Base-by-base conservation (phyloP, 179 eudicot genomes). In the Patellifolia procumbens region DNA sequence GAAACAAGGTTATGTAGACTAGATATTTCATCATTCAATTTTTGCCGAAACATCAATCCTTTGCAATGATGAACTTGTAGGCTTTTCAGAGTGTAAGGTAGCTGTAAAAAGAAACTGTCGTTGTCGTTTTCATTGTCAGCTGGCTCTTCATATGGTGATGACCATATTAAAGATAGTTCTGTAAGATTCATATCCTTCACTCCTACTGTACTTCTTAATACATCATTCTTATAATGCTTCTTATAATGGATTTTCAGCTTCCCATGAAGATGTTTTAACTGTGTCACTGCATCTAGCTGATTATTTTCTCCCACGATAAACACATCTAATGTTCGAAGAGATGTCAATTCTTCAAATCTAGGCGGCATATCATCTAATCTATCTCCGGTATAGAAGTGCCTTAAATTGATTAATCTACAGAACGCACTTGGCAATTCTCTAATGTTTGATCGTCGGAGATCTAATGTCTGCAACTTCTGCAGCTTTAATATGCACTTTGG, bases 301-400 rank as follows among this genome's bases (percentile, higher is more conserved):
- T 53, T 45, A 62, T 55, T 53, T 42, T 65, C 7, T 0, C 81
- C 73, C 35, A 81, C 80, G 9, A 71, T 43, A 53, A 63, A 81
- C 7, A 11, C 31, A 45, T 60, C 66, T 76, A 76, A 29, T 20
- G 52, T 63, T 28, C 48, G 28, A 26, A 81, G 81, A 39, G 72
- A 52, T 1, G 29, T 62, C 19, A 81, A 13, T 20, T 70, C 45
- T 3, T 15, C 67, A 24, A 78, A 45, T 15, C 39, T 48, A 20
- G 67, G 37, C 2, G 81, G 81, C 53, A 77, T 37, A 4, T 79
- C 61, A 0, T 9, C 10, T n/a, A 64, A 65, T 7, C 24, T 29
- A 66, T 20, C 29, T 29, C 61, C 28, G 1, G 63, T 26, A n/a
- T 37, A 42, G 35, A 79, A 62, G 55, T 68, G 72, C 65, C 80